Base-by-base conservation (phyloP, 306 rosid genomes). In the Cicer bijugum region DNA sequence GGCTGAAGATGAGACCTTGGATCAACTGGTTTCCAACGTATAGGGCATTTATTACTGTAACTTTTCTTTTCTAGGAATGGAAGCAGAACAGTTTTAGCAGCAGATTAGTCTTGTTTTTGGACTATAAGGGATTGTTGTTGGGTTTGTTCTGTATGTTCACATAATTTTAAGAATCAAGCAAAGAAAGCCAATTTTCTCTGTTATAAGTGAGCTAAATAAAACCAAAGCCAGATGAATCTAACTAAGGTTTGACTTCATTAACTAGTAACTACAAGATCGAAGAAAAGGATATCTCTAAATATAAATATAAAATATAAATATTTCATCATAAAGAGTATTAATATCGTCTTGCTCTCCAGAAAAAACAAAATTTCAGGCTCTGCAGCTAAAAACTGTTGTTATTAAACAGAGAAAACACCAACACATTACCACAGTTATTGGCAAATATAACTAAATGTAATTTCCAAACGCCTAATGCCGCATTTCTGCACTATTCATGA, bases 1-100 rank as follows among this genome's bases (percentile, higher is more conserved):
- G 6, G 80, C 88, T 55, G 81, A 77, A 55, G 82, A 44, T 69
- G 91, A 89, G 0, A 75, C 57, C 63, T 14, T 77, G 6, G 78
- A 60, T 46, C 71, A 53, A 35, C 72, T 87, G 75, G 83, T 75
- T 23, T 73, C 42, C 14, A 15, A 35, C 50, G 43, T 67, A 12
- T 82, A 72, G 83, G 45, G 48, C 67, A 39, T 48, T 16, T 23
- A 60, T 16, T 47, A 0, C 17, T 12, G 68, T 12, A 62, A n/a
- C 10, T 4, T 67, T 47, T 20, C 44, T 73, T 4, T 16, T 23
- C 1, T 1, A 44, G 48, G 4, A 48, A 7, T 48, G 9, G 55
- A 38, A 63, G 8, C 16, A 45, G 47, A 62, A 39, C 67, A 35
- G 5, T 58, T 58, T 58, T 6, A 58, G 15, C 33, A 53, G 60